Percentiles rank a stretch among this genome's conserved stretches.
Conservation (phyloP, 768 basidiomycete species). For the Pleurotus salmoneostramineus region DNA sequence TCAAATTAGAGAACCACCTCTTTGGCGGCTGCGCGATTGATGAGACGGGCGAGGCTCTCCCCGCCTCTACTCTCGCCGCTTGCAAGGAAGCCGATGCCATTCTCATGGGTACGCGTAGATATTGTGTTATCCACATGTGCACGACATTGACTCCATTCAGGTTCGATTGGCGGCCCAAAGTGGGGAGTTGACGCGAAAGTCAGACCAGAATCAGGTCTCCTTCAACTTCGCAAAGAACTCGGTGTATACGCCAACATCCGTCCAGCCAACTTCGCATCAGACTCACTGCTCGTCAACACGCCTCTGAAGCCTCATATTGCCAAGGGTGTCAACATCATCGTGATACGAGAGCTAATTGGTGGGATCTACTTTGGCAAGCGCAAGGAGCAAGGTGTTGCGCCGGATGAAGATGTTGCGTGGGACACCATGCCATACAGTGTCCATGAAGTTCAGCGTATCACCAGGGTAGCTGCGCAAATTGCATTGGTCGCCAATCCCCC, state of each 20-base stretch:
- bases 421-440: conserved; percentile 95
- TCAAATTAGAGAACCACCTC: conserved; percentile 69
- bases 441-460: conserved; percentile 89
- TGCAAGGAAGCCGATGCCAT: conserved; percentile 95
- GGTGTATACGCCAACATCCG: conserved; percentile 98
- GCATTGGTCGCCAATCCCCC: conserved; percentile 82
- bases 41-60: conserved; percentile 77
- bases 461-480: conserved; percentile 92
- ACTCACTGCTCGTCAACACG: conserved; percentile 80
- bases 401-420: conserved; percentile 71
- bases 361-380: conserved; percentile 94
- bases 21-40: conserved; percentile 97
- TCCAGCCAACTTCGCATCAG: conserved; percentile 91
- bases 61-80: conserved; percentile 79
- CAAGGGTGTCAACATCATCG: conserved; percentile 84
- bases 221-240: conserved; percentile 84
- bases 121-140: not conserved
- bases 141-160: conserved; percentile 31
- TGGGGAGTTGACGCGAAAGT: conserved; percentile 91
- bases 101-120: conserved; percentile 70
- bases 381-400: conserved; percentile 74
- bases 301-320: conserved; percentile 87
- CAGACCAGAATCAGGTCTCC: conserved; percentile 90
- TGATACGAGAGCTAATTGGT: conserved; percentile 94
- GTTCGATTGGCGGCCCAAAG: conserved; percentile 97